Percentiles rank a stretch among this genome's conserved stretches.
These are phyloP conservation scores for Penicillium parvum DNA, from an alignment of 495 filamentous ascomycete genomes.

Conservation along the genomic window DNA sequence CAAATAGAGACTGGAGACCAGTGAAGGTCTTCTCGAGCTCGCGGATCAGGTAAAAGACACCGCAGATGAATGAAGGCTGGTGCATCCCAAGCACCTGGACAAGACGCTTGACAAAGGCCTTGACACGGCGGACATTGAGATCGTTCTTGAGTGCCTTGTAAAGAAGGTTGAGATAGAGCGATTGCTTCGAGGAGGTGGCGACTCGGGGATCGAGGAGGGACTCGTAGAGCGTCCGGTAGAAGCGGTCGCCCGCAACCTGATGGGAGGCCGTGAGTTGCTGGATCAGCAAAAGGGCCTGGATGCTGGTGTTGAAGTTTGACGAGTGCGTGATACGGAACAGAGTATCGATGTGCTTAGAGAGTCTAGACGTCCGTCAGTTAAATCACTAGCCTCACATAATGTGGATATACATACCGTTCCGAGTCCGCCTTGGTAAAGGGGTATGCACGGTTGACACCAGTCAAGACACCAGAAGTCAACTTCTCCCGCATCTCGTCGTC, in stretches of 20 bases:
- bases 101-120: slow-evolving; percentile 91
- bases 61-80: slow-evolving; percentile 87
- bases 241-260: slow-evolving; percentile 75
- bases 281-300: slow-evolving; percentile 92
- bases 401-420: slow-evolving; percentile 50
- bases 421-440: slow-evolving; percentile 83
- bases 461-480: slow-evolving; percentile 81
- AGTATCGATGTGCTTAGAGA: slow-evolving; percentile 87
- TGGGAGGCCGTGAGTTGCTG: slow-evolving; percentile 83
- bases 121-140: slow-evolving; percentile 78
- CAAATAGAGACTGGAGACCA: slow-evolving; percentile 66
- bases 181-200: slow-evolving; percentile 86
- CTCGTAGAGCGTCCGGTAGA: slow-evolving; percentile 93
- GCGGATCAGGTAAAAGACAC: slow-evolving; percentile 78
- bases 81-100: slow-evolving; percentile 82
- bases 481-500: slow-evolving; percentile 78
- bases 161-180: slow-evolving; percentile 87
- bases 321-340: slow-evolving; percentile 94
- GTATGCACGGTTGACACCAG: slow-evolving; percentile 92
- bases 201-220: slow-evolving; percentile 88
- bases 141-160: slow-evolving; percentile 85
- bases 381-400: not conserved
- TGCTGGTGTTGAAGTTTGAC: slow-evolving; percentile 96
- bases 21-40: slow-evolving; percentile 75
- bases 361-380: slow-evolving; percentile 37